Conservation (phyloP, 1,284 basidiomycete genomes). For the Austroboletus niveus region DNA sequence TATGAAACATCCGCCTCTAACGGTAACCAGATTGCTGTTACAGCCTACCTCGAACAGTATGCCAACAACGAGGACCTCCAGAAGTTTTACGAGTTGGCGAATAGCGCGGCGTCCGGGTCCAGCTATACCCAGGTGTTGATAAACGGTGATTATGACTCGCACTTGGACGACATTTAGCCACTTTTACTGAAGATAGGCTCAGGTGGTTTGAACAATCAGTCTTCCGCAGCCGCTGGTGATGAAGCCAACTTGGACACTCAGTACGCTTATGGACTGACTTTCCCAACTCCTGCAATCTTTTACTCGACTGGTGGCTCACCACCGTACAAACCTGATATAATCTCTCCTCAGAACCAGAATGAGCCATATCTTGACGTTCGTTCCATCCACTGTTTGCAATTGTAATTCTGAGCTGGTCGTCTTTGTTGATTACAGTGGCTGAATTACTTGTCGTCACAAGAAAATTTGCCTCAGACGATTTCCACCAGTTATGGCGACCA, state of each 20-base stretch:
- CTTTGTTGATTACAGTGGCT: conserved; percentile 47
- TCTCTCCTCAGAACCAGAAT: conserved; percentile 46
- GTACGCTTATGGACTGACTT: conserved; percentile 62
- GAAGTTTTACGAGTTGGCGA: conserved; percentile 48
- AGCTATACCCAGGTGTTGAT: conserved; percentile 43
- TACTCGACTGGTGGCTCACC: conserved; percentile 62
- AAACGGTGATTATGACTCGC: conserved; percentile 36
- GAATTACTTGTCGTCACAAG: conserved; percentile 45
- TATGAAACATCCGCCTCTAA: conserved; percentile 37
- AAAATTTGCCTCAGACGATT: conserved; percentile 33
- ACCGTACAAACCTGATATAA: conserved; percentile 54
- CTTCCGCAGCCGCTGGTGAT: conserved; percentile 45
- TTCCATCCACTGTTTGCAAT: conserved; percentile 1
- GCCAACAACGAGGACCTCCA: conserved; percentile 57
- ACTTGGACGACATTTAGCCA: neutral
- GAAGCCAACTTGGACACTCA: conserved; percentile 76
- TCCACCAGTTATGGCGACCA: conserved; percentile 52
- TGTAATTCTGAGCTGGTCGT: neutral
- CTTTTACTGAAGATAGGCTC: neutral
- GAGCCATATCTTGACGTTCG: conserved; percentile 60
- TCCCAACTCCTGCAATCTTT: conserved; percentile 48
- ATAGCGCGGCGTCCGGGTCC: conserved; percentile 27
- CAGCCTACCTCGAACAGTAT: conserved; percentile 54
- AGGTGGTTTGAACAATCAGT: conserved; percentile 65
- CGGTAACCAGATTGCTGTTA: conserved; percentile 53